These are phyloP conservation scores for Cerrena zonata DNA, from an alignment of 1,284 basidiomycete species.

Conservation along the genomic window DNA sequence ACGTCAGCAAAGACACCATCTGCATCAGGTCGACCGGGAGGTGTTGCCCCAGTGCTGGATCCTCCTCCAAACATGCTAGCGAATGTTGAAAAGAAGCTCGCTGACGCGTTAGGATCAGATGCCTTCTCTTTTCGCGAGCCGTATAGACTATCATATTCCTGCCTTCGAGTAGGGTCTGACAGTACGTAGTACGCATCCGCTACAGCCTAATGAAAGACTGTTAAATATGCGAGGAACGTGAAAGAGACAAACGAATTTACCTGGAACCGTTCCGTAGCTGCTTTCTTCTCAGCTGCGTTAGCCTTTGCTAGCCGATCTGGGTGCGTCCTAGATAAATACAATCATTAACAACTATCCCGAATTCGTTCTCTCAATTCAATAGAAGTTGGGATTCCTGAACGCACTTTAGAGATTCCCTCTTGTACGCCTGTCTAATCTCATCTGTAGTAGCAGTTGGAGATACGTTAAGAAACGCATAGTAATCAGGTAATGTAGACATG, in stretches of 20 bases:
- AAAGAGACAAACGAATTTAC: conserved; percentile 28
- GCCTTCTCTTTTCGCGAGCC: conserved; percentile 45
- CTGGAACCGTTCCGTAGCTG: conserved; percentile 80
- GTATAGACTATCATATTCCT: conserved; percentile 79
- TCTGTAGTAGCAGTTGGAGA: conserved; percentile 58
- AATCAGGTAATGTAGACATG: conserved; percentile 70
- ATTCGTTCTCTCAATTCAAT: too few relatives aligned
- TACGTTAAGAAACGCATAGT: conserved; percentile 63
- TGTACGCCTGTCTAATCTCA: conserved; percentile 79
- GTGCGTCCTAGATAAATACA: conserved; percentile 58
- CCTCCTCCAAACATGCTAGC: conserved; percentile 55
- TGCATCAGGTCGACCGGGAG: conserved; percentile 57
- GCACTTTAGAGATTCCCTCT: conserved; percentile 67
- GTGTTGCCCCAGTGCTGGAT: conserved; percentile 28
- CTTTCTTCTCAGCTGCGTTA: conserved; percentile 62
- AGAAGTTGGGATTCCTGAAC: neutral
- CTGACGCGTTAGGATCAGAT: conserved; percentile 60
- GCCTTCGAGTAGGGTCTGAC: conserved; percentile 72
- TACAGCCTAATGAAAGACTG: conserved; percentile 69
- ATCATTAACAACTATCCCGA: conserved; percentile 8
- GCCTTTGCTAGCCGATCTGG: conserved; percentile 84
- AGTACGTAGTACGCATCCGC: conserved; percentile 96
- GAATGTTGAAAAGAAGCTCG: conserved; percentile 76
- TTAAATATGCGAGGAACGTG: too few relatives aligned
- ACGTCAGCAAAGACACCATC: conserved; percentile 82